Conservation (phyloP, 2,329 filamentous ascomycete species). For the Periconia sp. region DNA sequence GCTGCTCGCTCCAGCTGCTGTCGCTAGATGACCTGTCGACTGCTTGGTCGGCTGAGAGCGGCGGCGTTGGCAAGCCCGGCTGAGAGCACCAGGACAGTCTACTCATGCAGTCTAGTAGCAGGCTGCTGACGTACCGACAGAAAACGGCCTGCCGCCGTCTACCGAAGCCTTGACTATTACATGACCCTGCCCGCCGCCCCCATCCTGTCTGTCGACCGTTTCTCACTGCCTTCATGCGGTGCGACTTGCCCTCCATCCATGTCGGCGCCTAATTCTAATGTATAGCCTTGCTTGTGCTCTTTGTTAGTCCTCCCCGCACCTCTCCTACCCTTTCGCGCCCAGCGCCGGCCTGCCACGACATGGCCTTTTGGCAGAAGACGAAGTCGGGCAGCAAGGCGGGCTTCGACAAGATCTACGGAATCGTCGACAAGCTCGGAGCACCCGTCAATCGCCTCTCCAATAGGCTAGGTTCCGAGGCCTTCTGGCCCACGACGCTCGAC, state of each 20-base stretch:
- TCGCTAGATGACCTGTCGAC: too few species aligned
- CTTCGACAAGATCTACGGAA: constrained; percentile 75
- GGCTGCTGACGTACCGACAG: constrained; percentile 9
- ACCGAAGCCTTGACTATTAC: constrained; percentile 8
- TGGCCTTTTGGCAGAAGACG: constrained; percentile 42
- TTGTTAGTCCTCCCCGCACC: constrained; percentile 25
- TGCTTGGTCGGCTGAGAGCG: too few species aligned
- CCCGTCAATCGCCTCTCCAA: constrained; percentile 84
- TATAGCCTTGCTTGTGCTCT: constrained; percentile 10
- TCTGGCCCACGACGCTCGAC: constrained; percentile 85
- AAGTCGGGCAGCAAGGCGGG: constrained; percentile 49
- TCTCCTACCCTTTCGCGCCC: constrained; percentile 10
- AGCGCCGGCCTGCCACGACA: constrained; percentile 17
- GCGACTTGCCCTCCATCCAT: constrained; percentile 7
- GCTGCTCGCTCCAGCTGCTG: too few species aligned
- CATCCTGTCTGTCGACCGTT: constrained; percentile 4
- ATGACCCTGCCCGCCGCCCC: constrained; percentile 6
- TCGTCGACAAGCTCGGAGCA: constrained; percentile 71
- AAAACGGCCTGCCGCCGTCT: constrained; percentile 7
- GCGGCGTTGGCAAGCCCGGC: too few species aligned
- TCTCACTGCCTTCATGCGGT: constrained; percentile 8
- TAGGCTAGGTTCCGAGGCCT: constrained; percentile 80
- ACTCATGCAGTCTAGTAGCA: too few species aligned
- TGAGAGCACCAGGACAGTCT: too few species aligned
- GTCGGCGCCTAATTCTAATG: constrained; percentile 3